Evolutionary conservation across 2,329 filamentous ascomycete genomes (phyloP).

Genomic region (Cytospora mali): DNA sequence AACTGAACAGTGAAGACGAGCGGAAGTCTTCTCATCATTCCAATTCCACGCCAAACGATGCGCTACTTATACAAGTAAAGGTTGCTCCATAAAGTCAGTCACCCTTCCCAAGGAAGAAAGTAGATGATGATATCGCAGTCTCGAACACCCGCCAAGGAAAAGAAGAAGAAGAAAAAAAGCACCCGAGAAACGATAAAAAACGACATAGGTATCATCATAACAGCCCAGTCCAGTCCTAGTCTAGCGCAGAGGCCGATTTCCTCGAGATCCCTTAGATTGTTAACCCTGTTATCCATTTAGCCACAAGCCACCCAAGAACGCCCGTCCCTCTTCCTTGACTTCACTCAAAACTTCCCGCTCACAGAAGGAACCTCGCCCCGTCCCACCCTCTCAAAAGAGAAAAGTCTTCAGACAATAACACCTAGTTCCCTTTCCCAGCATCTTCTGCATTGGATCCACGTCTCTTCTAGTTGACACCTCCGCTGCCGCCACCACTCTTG

Average conservation of each 20-base stretch:
- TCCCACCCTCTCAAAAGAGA: slow-evolving; percentile 2
- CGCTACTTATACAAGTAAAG: background rate
- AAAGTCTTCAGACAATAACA: slow-evolving; percentile 1
- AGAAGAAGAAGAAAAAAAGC: too few species aligned
- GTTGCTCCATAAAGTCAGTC: background rate
- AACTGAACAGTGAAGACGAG: background rate
- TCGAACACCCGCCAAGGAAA: background rate
- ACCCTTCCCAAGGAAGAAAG: background rate
- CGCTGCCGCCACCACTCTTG: slow-evolving; percentile 6
- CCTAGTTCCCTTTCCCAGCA: background rate
- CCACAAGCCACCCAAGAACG: too few species aligned
- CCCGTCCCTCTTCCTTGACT: too few species aligned
- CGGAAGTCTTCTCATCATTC: background rate
- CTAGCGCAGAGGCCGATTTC: too few species aligned
- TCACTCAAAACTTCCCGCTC: too few species aligned
- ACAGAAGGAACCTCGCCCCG: too few species aligned
- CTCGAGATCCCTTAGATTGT: too few species aligned
- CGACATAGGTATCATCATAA: too few species aligned
- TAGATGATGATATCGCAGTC: background rate
- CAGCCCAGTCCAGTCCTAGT: too few species aligned
- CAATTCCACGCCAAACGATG: background rate
- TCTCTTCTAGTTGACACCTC: slow-evolving; percentile 1
- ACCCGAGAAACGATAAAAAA: too few species aligned
- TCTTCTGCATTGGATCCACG: background rate
- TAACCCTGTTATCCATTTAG: too few species aligned